Conservation (phyloP, 768 basidiomycete genomes). For the Termitomyces sp. region DNA sequence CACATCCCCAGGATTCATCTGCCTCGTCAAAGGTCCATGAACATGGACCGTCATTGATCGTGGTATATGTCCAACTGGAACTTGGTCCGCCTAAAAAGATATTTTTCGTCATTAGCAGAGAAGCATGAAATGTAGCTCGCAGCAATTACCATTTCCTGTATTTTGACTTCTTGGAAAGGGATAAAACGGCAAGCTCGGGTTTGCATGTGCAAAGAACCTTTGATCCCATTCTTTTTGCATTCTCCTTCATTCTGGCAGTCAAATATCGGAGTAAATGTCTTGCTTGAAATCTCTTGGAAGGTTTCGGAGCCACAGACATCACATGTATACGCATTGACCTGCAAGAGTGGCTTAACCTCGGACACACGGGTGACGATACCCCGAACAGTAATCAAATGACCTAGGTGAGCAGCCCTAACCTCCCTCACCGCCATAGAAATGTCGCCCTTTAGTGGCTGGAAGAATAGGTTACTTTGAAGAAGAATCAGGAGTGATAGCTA, state of each 20-base stretch:
- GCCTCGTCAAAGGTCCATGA: constrained; percentile 82
- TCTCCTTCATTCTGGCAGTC: constrained; percentile 86
- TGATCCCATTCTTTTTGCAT: constrained; percentile 82
- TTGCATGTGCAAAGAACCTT: constrained; percentile 96
- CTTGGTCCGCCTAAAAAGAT: constrained; percentile 84
- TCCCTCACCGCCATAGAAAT: constrained; percentile 85
- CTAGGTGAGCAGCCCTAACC: constrained; percentile 82
- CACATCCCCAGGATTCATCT: constrained; percentile 93
- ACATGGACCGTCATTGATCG: constrained; percentile 98
- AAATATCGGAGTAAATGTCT: constrained; percentile 82
- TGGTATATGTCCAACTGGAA: constrained; percentile 98
- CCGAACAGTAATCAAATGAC: constrained; percentile 90
- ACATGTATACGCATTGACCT: constrained; percentile 97
- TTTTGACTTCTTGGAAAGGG: constrained; percentile 98
- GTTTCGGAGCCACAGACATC: constrained; percentile 98
- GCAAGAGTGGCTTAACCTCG: constrained; percentile 95
- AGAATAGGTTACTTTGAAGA: constrained; percentile 79
- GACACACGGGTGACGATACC: constrained; percentile 98
- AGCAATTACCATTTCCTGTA: constrained; percentile 88
- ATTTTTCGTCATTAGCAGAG: background rate
- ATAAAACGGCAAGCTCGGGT: constrained; percentile 95
- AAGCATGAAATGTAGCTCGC: background rate
- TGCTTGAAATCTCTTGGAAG: constrained; percentile 94
- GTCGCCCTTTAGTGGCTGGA: constrained; percentile 78
- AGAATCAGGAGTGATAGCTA: constrained; percentile 12